phyloP scores from a whole-genome alignment of 2,329 filamentous ascomycete species.

The Diaporthe caulivora region DNA sequence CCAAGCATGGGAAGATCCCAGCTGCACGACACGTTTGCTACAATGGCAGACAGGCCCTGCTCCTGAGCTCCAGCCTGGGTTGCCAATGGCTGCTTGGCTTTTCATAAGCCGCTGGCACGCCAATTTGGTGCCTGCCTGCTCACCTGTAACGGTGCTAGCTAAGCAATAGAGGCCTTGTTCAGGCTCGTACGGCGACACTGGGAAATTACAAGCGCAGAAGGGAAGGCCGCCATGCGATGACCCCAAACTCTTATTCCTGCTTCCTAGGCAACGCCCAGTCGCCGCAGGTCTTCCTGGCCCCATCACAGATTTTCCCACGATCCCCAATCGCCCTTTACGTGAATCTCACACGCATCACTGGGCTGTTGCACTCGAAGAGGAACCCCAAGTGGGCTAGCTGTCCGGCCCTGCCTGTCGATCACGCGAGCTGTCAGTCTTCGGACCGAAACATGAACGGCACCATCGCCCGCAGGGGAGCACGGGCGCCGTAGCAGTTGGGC shows the following conservation, averaged over 20 bases:
- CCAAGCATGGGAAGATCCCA: neutral
- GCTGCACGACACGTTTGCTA: slow-evolving; percentile 6
- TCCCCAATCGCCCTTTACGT: neutral
- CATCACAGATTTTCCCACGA: neutral
- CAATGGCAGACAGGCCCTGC: neutral
- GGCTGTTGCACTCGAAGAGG: no score
- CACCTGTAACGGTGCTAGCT: slow-evolving; percentile 20
- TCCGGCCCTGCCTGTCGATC: slow-evolving; percentile 10
- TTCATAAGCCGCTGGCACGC: neutral
- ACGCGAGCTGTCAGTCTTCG: slow-evolving; percentile 25
- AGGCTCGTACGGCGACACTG: slow-evolving; percentile 16
- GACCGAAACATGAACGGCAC: slow-evolving; percentile 24
- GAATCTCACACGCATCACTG: neutral
- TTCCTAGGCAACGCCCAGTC: slow-evolving; percentile 7
- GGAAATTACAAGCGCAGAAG: slow-evolving; percentile 15
- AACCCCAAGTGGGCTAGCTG: slow-evolving; percentile 24
- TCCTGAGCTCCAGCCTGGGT: neutral
- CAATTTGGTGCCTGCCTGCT: neutral
- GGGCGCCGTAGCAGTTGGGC: neutral
- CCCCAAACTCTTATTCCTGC: neutral
- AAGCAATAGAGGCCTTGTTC: neutral
- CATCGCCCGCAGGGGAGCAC: neutral
- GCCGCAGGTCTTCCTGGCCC: neutral
- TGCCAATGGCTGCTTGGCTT: neutral
- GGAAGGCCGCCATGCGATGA: slow-evolving; percentile 9